Evolutionary conservation across 306 rosid species (phyloP), one percentile per base, ranked within the genome.

Genomic region (Elaeagnus macrophylla): DNA sequence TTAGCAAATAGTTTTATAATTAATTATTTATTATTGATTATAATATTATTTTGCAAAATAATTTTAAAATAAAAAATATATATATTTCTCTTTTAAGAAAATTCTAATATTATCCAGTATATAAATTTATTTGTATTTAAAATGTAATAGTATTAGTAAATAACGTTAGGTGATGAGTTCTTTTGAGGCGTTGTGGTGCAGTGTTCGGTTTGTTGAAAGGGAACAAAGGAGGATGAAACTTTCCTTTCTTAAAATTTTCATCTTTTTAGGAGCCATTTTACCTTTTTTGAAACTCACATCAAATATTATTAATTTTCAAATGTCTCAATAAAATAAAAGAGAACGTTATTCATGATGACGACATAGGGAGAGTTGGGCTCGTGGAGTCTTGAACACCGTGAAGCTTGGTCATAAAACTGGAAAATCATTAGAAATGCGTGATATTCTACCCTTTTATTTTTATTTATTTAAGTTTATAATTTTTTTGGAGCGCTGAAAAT

Each of bases 341-440:
- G 32, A 25, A 25, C 4, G 32, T 25, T 25, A 5, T 25, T 25
- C 4, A 25, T 1, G 32, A 25, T 25, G 32, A 25, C 32, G 32
- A 5, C 32, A 25, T 25, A 3, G 32, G 32, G 4, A 25, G 4
- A 1, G 2, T 3, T 2, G 32, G 32, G 32, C 4, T 25, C 32
- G 32, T 25, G 32, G 32, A 25, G 32, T 25, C 32, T 25, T 25
- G 32, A 25, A 25, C 32, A 25, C 32, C 32, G 32, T 25, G 32
- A 25, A 0, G 32, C 32, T 25, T 0, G 32, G 32, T 25, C 2
- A 25, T 2, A 25, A 25, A 25, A 25, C 32, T 25, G 32, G 32
- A 13, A 53, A n/a, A n/a, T 53, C 68, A 65, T 58, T 62, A 35
- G 71, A 64, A 62, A 48, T 40, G 60, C 76, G 82, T 73, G 76